Evolutionary conservation across 306 rosid genomes (phyloP).

Genomic region (Casuarina cunninghamiana): DNA sequence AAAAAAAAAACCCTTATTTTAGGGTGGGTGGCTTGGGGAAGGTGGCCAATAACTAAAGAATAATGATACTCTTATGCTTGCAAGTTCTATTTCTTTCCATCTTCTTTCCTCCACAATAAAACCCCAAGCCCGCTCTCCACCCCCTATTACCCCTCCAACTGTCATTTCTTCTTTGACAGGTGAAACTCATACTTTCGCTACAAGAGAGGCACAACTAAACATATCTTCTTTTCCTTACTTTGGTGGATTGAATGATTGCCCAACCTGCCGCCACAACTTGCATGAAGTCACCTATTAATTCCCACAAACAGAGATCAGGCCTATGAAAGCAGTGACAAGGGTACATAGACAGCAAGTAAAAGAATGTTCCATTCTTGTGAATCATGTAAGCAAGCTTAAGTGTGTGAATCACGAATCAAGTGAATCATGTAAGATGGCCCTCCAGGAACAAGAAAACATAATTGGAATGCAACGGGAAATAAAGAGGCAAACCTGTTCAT

Average conservation of each 20-base stretch:
- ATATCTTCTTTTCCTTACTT: conserved; percentile 58
- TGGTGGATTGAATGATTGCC: conserved; percentile 96
- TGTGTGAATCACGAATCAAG: too few species aligned
- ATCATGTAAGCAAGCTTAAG: not conserved
- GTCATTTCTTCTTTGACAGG: not conserved
- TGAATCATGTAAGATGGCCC: not conserved
- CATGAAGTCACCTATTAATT: conserved; percentile 79
- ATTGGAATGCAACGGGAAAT: not conserved
- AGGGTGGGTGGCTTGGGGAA: not conserved
- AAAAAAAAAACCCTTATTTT: not conserved
- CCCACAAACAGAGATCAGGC: conserved; percentile 28
- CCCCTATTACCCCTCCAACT: not conserved
- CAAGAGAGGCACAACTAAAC: not conserved
- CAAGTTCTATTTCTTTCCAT: not conserved
- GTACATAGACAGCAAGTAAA: not conserved
- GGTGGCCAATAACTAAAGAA: not conserved
- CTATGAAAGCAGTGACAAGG: conserved; percentile 12
- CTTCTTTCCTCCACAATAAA: not conserved
- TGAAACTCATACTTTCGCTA: not conserved
- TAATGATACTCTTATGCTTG: not conserved
- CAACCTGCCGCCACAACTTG: conserved; percentile 98
- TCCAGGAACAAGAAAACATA: not conserved
- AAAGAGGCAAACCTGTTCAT: conserved; percentile 72
- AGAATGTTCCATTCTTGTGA: not conserved
- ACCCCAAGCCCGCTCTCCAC: too few species aligned